A percentile compares a stretch with the other conserved stretches of the same genome.
Evolutionary conservation across 352 stramenopile genomes (phyloP).

Genomic region (Phytophthora brassicae): DNA sequence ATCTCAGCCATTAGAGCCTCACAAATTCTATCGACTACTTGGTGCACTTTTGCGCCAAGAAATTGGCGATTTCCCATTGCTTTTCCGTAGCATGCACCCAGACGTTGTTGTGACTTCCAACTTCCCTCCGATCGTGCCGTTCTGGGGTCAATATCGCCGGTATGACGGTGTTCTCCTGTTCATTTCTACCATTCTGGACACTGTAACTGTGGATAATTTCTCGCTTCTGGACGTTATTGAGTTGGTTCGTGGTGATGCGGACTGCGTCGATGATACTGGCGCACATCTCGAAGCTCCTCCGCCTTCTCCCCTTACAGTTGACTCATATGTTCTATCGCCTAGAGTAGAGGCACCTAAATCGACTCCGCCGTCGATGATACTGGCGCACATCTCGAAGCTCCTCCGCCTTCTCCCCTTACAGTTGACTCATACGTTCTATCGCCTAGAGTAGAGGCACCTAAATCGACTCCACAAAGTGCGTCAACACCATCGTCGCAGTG

Average conservation of each 20-base stretch:
- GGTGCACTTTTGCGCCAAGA: slow-evolving; percentile 67
- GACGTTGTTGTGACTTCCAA: slow-evolving; percentile 81
- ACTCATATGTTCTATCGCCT: slow-evolving; percentile 41
- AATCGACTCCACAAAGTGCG: slow-evolving; percentile 31
- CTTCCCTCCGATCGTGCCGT: slow-evolving; percentile 84
- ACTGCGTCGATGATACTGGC: slow-evolving; percentile 60
- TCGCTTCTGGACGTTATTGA: slow-evolving; percentile 74
- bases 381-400: slow-evolving; percentile 25
- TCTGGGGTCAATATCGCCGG: slow-evolving; percentile 83
- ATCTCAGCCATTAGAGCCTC: slow-evolving; percentile 65
- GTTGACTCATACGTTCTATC: slow-evolving; percentile 39
- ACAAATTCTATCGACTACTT: slow-evolving; percentile 77
- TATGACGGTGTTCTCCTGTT: slow-evolving; percentile 82
- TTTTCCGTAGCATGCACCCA: slow-evolving; percentile 81
- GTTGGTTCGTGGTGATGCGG: slow-evolving; percentile 63
- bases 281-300: slow-evolving; percentile 27
- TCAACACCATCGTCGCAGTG: slow-evolving; percentile 61
- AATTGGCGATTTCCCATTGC: slow-evolving; percentile 67
- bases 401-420: slow-evolving; percentile 30
- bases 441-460: slow-evolving; percentile 20
- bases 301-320: slow-evolving; percentile 29
- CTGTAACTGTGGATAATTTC: slow-evolving; percentile 74
- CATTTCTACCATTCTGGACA: slow-evolving; percentile 81
- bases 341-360: no score
- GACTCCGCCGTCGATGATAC: slow-evolving; percentile 64